Conservation (phyloP, 2,329 filamentous ascomycete genomes). For the Penicillium sp. region DNA sequence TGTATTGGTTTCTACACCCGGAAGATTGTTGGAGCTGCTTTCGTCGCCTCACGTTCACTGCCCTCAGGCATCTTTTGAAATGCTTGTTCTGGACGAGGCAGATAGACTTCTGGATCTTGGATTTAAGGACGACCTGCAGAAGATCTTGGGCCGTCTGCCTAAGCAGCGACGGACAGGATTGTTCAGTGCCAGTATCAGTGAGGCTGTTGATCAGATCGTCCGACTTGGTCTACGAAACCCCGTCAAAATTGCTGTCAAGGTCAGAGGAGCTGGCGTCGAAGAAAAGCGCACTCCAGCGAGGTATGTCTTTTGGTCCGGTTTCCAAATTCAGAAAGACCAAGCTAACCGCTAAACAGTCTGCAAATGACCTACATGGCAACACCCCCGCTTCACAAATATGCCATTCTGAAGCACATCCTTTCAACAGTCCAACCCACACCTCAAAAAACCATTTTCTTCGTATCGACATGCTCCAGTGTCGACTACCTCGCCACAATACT, state of each 20-base stretch:
- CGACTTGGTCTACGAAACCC: constrained; percentile 89
- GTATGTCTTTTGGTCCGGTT: constrained; percentile 21
- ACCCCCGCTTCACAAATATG: constrained; percentile 75
- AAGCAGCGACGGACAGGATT: constrained; percentile 92
- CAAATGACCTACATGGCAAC: constrained; percentile 81
- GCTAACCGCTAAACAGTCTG: constrained; percentile 52
- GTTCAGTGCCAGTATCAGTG: constrained; percentile 93
- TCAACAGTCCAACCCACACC: constrained; percentile 68
- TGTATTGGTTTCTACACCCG: constrained; percentile 84
- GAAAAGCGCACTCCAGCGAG: constrained; percentile 86
- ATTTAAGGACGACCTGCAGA: constrained; percentile 86
- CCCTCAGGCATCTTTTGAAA: constrained; percentile 83
- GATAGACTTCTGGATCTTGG: constrained; percentile 89
- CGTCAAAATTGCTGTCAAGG: constrained; percentile 90
- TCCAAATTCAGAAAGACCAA: neutral
- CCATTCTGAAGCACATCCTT: constrained; percentile 69
- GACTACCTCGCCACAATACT: constrained; percentile 89
- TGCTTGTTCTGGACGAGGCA: constrained; percentile 89
- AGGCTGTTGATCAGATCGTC: constrained; percentile 90
- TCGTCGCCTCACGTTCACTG: constrained; percentile 84
- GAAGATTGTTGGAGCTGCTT: constrained; percentile 81
- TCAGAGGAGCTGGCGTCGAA: constrained; percentile 72
- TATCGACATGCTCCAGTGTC: constrained; percentile 90
- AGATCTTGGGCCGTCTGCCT: constrained; percentile 76
- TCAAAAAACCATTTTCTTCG: constrained; percentile 83